These are phyloP conservation scores for Phialophora verrucosa DNA, from an alignment of 2,329 filamentous ascomycete genomes.

Conservation along the genomic window DNA sequence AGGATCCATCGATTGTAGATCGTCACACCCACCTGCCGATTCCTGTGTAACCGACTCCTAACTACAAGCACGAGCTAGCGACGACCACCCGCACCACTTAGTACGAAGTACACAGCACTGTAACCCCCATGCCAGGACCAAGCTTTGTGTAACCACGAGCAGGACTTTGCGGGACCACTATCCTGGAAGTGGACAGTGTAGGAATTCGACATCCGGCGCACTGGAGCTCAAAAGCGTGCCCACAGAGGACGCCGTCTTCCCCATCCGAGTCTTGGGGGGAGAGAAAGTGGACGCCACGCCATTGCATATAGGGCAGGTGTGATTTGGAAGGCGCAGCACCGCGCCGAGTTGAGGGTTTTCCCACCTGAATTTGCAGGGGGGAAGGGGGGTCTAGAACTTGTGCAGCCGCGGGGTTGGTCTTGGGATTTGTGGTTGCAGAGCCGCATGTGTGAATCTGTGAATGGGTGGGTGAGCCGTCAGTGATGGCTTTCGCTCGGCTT, in stretches of 20 bases:
- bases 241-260: not conserved
- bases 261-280: not conserved
- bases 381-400: not conserved
- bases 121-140: not conserved
- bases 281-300: not conserved
- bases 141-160: not conserved
- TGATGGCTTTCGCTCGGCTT: not conserved
- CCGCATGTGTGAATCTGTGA: not conserved
- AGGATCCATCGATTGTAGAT: constrained; percentile 1
- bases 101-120: not conserved
- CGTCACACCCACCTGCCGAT: not conserved
- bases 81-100: not conserved
- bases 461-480: not conserved
- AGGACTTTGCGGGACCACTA: not conserved
- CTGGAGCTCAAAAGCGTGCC: not conserved
- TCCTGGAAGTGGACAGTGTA: not conserved
- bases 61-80: not conserved
- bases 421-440: not conserved
- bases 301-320: not conserved
- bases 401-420: not conserved
- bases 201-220: constrained; percentile 7
- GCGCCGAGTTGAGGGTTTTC: not conserved
- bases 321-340: not conserved
- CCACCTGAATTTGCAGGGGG: not conserved
- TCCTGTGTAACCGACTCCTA: not conserved